Conservation (phyloP, 345 rosid genomes). For the Moringa oleifera region DNA sequence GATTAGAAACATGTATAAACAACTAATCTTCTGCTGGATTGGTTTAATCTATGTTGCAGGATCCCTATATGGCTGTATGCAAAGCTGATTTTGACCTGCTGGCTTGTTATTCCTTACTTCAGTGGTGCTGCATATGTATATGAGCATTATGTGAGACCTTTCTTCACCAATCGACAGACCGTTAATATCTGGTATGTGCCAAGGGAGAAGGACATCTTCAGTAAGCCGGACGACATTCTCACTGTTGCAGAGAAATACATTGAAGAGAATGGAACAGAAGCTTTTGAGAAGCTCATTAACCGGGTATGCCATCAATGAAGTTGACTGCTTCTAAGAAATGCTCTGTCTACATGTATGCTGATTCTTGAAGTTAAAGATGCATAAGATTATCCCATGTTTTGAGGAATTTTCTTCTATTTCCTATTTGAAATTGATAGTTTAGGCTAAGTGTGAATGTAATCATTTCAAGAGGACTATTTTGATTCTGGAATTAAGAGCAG, state of each 20-base stretch:
- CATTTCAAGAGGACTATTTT: neutral
- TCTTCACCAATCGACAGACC: conserved; percentile 64
- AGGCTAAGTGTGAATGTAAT: neutral
- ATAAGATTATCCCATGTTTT: neutral
- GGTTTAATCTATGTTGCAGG: conserved; percentile 37
- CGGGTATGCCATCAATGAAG: conserved; percentile 31
- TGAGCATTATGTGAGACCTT: conserved; percentile 76
- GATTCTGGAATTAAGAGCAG: neutral
- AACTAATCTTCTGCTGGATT: neutral
- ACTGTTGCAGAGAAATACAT: conserved; percentile 89
- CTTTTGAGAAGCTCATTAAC: conserved; percentile 75
- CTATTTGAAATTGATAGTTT: neutral
- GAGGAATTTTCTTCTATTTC: too few species aligned
- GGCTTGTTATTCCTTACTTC: conserved; percentile 94
- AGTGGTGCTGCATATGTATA: conserved; percentile 95
- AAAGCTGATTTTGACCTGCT: conserved; percentile 82
- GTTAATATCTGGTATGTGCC: conserved; percentile 95
- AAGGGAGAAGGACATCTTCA: conserved; percentile 57
- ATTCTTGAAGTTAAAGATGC: neutral
- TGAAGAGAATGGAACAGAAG: conserved; percentile 80
- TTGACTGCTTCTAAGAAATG: neutral
- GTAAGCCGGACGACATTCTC: conserved; percentile 66
- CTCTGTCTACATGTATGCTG: neutral
- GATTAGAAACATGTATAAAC: too few species aligned
- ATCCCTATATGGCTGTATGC: conserved; percentile 79